Base-by-base conservation (phyloP, 371 early-diverging fungal genomes). In the Mycotypha africana region DNA sequence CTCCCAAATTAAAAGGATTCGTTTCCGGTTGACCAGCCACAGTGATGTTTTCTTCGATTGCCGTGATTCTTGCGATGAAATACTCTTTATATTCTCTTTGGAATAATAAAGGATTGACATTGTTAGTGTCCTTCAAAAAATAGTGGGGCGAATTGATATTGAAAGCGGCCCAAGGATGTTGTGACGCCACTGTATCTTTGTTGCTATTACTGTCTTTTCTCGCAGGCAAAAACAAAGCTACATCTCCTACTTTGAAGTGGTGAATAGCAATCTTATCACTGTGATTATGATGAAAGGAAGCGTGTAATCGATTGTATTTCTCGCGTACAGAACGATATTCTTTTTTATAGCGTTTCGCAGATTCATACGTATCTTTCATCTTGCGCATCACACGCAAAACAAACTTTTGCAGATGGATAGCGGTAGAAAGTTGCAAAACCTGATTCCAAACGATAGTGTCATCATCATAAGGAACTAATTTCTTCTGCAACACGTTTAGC, bases 81-180 rank as follows among this genome's bases (percentile, higher is more conserved):
- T 83, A 88, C 44, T 84, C 86, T 12, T 79, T 67, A 15, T 67
- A 73, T 39, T 61, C 61, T 58, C 67, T 67, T 31, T 65, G 76
- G n/a, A n/a, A n/a, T n/a, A n/a, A n/a, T n/a, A n/a, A n/a, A n/a
- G n/a, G n/a, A n/a, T n/a, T n/a, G 30, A 72, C 62, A 14, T 60
- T 52, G 0, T 70, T 77, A 0, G 77, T 73, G 31, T 70, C 60
- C 4, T 72, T 65, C 59, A 89, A 62, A 52, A 86, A 89, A 51
- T 81, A 84, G 53, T 89, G 81, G 4, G 90, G 90, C 2, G 81
- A 69, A 47, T 80, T 79, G 53, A 88, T 79, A 38, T 89, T 86
- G 66, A 89, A 89, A 1, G 90, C 90, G 0, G 84, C 85, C 88
- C 90, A 89, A 0, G 84, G 76, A 30, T 75, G 81, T n/a, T 82